phyloP scores from a whole-genome alignment of 495 filamentous ascomycete species.

The Niebla homalea region DNA sequence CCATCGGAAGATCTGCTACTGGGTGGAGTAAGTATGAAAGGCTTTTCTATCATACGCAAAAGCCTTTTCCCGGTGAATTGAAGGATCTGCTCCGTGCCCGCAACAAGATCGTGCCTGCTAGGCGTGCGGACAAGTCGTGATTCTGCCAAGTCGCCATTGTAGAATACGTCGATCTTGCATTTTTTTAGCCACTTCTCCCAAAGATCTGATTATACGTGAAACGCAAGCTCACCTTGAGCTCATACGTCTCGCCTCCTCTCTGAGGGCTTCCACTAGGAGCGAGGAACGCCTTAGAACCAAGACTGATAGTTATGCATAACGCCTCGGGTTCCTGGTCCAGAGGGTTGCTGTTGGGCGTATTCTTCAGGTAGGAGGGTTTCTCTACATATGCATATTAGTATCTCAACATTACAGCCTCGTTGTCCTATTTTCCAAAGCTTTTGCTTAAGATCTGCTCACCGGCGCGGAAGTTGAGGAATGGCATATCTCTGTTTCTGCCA shows the following conservation, averaged over 20 bases:
- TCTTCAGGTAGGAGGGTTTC: not conserved
- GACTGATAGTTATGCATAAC: conserved; percentile 17
- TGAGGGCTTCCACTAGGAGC: not conserved
- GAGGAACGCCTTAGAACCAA: conserved; percentile 16
- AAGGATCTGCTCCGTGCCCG: conserved; percentile 6
- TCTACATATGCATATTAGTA: not conserved
- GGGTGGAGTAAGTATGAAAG: conserved; percentile 27
- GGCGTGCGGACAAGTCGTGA: conserved; percentile 16
- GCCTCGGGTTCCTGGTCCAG: not conserved
- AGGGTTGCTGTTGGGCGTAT: not conserved
- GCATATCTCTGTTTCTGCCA: conserved; percentile 16
- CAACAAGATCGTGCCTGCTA: not conserved
- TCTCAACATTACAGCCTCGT: not conserved
- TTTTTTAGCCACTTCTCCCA: conserved; percentile 7
- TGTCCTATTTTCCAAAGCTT: not conserved
- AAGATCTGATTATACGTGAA: not conserved
- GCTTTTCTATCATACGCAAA: conserved; percentile 22
- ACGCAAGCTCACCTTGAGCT: not conserved
- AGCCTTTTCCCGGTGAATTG: conserved; percentile 26
- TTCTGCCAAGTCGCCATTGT: conserved; percentile 28
- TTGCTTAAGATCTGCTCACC: conserved; percentile 15
- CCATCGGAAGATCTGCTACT: conserved; percentile 6
- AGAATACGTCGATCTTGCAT: conserved; percentile 30
- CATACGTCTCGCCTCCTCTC: not conserved
- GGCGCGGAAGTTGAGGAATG: conserved; percentile 21